These are phyloP conservation scores for Vitis hybrid DNA, from an alignment of 177 flowering plant species.

Conservation along the genomic window DNA sequence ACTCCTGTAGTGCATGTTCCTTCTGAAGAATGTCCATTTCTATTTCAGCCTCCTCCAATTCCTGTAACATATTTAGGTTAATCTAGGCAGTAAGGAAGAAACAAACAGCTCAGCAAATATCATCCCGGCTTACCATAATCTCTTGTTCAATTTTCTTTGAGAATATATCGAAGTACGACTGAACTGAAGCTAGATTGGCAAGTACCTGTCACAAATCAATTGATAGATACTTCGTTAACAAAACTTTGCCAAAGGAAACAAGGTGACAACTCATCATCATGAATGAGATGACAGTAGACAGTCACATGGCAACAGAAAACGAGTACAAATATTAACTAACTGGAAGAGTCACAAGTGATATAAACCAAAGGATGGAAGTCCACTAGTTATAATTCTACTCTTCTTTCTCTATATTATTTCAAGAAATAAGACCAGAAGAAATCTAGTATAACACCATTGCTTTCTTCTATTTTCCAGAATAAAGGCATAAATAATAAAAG, in stretches of 20 bases:
- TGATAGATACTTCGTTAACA: neutral
- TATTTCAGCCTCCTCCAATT: slow-evolving; percentile 84
- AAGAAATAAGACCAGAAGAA: neutral
- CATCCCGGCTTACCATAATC: slow-evolving; percentile 44
- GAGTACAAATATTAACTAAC: neutral
- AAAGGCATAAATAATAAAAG: neutral
- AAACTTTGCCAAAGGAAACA: neutral
- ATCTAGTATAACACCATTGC: neutral
- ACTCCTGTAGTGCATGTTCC: slow-evolving; percentile 37
- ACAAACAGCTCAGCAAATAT: neutral
- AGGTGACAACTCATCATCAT: neutral
- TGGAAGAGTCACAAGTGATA: neutral
- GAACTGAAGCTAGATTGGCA: slow-evolving; percentile 57
- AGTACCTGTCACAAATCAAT: slow-evolving; percentile 52
- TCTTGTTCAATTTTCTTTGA: slow-evolving; percentile 51
- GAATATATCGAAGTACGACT: slow-evolving; percentile 70
- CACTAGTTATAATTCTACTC: neutral
- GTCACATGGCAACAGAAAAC: neutral
- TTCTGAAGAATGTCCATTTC: slow-evolving; percentile 73
- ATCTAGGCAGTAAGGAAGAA: neutral
- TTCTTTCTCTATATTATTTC: neutral
- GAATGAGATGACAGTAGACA: neutral
- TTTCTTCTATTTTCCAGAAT: neutral
- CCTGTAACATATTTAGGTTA: slow-evolving; percentile 38
- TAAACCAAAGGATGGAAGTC: neutral